Conservation (phyloP, 352 stramenopile genomes). For the Plasmopara muralis region DNA sequence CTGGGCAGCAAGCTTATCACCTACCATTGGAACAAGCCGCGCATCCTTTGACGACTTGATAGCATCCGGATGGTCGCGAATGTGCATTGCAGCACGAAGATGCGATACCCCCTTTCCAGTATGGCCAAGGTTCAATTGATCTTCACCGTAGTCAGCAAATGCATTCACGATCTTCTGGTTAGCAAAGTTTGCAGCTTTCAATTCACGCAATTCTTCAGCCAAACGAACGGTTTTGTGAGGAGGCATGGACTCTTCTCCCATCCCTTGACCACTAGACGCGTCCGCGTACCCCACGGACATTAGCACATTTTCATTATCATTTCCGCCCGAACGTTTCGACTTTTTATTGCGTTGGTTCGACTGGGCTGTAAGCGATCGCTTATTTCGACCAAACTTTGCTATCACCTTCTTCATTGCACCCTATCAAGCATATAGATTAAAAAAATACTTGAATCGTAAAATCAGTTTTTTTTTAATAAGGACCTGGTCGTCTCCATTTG, state of each 20-base stretch:
- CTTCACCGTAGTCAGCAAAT: constrained; percentile 55
- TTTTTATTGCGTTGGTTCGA: constrained; percentile 17
- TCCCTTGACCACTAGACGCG: too few species aligned
- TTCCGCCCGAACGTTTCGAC: constrained; percentile 10
- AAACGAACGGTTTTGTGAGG: constrained; percentile 52
- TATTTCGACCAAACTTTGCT: constrained; percentile 24
- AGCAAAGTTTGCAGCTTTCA: constrained; percentile 31
- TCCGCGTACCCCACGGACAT: too few species aligned
- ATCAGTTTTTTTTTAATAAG: too few species aligned
- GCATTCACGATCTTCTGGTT: constrained; percentile 79
- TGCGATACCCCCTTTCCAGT: constrained; percentile 70
- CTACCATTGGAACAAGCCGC: constrained; percentile 39
- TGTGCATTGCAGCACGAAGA: constrained; percentile 53
- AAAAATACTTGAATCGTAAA: too few species aligned
- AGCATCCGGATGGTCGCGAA: constrained; percentile 39
- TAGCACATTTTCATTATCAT: constrained; percentile 1
- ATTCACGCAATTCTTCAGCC: constrained; percentile 43
- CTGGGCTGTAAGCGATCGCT: constrained; percentile 9
- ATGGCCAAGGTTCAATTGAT: constrained; percentile 52
- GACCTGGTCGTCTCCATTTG: constrained; percentile 26
- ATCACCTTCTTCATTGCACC: constrained; percentile 21
- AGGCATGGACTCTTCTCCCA: constrained; percentile 26
- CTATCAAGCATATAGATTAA: constrained; percentile 9
- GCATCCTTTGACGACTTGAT: constrained; percentile 46
- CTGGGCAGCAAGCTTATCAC: constrained; percentile 45